A percentile compares a stretch with the other conserved stretches of the same genome.
Evolutionary conservation across 768 basidiomycete genomes (phyloP).

Genomic region (Galerina marginata): DNA sequence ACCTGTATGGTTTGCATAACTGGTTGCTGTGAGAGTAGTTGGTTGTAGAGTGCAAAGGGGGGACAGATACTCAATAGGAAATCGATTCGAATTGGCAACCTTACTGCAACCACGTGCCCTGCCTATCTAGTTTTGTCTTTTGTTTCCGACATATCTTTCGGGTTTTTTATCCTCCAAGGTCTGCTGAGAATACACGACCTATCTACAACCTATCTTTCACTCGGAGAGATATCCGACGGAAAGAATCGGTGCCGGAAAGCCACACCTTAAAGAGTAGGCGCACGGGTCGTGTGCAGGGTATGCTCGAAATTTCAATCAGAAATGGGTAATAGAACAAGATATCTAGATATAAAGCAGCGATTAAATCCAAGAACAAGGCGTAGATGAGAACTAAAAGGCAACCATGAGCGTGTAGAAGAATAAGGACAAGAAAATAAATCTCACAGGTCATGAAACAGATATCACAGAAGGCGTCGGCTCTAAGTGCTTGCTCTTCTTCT

Average conservation of each 20-base stretch:
- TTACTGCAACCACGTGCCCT: constrained; percentile 34
- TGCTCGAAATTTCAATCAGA: not conserved
- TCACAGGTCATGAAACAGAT: constrained; percentile 19
- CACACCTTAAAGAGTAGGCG: no score
- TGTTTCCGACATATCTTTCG: not conserved
- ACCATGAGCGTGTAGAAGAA: not conserved
- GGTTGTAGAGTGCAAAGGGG: constrained; percentile 24
- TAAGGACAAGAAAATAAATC: not conserved
- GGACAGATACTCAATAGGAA: constrained; percentile 19
- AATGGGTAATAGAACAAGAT: not conserved
- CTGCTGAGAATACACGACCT: not conserved
- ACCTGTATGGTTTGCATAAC: constrained; percentile 51
- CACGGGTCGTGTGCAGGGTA: not conserved
- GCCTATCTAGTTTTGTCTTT: constrained; percentile 15
- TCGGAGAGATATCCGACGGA: no score
- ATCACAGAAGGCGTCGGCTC: constrained; percentile 8
- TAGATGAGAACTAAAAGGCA: not conserved
- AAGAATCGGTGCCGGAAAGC: no score
- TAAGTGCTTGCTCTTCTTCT: constrained; percentile 18
- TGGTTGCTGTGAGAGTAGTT: constrained; percentile 20
- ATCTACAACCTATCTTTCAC: not conserved
- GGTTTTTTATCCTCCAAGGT: not conserved
- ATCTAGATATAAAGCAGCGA: constrained; percentile 16
- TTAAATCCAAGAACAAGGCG: constrained; percentile 2
- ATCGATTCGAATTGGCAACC: constrained; percentile 34